Evolutionary conservation across 129 eudicot species (phyloP), one percentile per base, ranked within the genome.

Genomic region (Scalesia atractyloides): DNA sequence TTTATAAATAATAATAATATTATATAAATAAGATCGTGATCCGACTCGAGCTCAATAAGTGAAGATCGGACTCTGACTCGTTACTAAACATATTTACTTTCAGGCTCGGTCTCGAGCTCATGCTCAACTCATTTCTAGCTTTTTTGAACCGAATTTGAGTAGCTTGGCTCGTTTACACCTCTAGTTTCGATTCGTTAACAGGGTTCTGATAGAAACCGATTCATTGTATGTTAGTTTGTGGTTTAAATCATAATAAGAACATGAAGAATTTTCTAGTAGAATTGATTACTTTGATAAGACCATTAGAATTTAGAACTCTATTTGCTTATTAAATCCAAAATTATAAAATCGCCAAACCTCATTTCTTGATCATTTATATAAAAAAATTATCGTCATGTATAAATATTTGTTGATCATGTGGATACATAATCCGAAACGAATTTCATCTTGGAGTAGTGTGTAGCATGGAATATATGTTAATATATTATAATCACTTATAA

Each of bases 321-420:
- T 39, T 39, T 24, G 44, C 44, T 39, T 39, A 39, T 39, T 4
- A 13, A 56, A 19, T 15, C 9, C 9, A 18, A 50, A 50, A 18
- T 22, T 14, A 54, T 56, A 56, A 56, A 19, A 20, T 22, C 34
- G 34, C 34, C 9, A 19, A 56, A 18, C 34, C 47, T 34, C 22
- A n/a, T 34, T 30, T 33, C 9, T 61, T 11, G 10, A 14, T 8
- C 15, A 1, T 9, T 61, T 61, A 7, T 2, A 17, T 7, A 18
- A 19, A 57, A 57, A 57, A 57, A 8, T 62, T 24, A 2, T 22
- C 1, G 2, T 22, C 14, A 18, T 61, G 22, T 22, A 36, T 34
- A 8, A 7, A 24, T n/a, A n/a, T 63, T 36, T 63, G 26, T 8
- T 39, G 69, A 41, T 64, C 50, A 64, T 64, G 50, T 64, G 68